Conservation (phyloP, 1,284 basidiomycete species). For the Baeospora myosura region DNA sequence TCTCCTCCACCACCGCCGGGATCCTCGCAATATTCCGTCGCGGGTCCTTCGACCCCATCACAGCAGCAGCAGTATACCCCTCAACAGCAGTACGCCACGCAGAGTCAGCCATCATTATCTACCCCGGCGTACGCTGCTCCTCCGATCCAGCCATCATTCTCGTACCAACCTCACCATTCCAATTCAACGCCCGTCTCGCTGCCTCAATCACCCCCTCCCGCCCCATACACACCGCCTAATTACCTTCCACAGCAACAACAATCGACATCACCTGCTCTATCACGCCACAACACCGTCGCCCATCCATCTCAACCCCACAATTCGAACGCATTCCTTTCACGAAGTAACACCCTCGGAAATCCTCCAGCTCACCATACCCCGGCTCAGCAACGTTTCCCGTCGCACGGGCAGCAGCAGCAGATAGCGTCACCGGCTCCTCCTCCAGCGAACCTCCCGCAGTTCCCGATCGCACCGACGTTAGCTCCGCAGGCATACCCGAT, state of each 20-base stretch:
- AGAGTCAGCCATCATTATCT: neutral
- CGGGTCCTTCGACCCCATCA: neutral
- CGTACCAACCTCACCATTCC: slow-evolving; percentile 14
- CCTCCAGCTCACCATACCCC: slow-evolving; percentile 27
- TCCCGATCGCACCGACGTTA: slow-evolving; percentile 65
- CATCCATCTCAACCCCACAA: slow-evolving; percentile 16
- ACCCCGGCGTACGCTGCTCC: neutral
- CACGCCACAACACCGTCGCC: slow-evolving; percentile 30
- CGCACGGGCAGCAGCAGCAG: slow-evolving; percentile 18
- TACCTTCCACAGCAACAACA: slow-evolving; percentile 12
- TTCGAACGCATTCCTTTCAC: slow-evolving; percentile 24
- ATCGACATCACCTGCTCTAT: slow-evolving; percentile 19
- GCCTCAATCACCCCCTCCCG: slow-evolving; percentile 15
- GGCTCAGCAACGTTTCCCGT: slow-evolving; percentile 18
- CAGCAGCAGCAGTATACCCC: neutral
- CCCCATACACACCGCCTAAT: slow-evolving; percentile 13
- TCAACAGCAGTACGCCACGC: neutral
- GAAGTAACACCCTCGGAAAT: slow-evolving; percentile 36
- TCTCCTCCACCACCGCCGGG: neutral
- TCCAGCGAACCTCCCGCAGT: slow-evolving; percentile 39
- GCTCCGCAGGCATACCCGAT: slow-evolving; percentile 48
- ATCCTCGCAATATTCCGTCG: neutral
- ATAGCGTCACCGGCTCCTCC: slow-evolving; percentile 22
- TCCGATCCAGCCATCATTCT: slow-evolving; percentile 7
- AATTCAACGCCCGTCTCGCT: slow-evolving; percentile 12